A percentile compares a stretch with the other conserved stretches of the same genome.
phyloP scores from a whole-genome alignment of 2,329 filamentous ascomycete species.

The Cercospora berteroae region DNA sequence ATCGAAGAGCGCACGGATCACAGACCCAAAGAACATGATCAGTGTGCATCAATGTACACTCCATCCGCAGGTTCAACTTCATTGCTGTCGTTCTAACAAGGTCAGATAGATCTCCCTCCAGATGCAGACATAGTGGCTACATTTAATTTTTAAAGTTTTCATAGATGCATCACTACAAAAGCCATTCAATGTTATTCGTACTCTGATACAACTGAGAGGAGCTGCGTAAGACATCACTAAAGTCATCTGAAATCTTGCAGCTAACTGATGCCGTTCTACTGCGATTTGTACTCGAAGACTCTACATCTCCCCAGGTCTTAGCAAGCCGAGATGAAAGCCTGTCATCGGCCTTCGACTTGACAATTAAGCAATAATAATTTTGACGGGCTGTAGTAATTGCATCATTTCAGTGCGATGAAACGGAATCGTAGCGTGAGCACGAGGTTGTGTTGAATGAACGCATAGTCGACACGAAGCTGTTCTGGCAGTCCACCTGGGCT shows the following conservation, averaged over 20 bases:
- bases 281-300: neutral
- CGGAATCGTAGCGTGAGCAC: neutral
- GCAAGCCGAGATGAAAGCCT: neutral
- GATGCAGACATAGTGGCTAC: neutral
- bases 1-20: neutral
- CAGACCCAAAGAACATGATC: neutral
- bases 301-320: neutral
- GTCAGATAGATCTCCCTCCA: neutral
- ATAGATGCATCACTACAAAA: neutral
- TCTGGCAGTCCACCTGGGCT: neutral
- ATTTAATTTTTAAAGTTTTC: neutral
- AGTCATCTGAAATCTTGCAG: neutral
- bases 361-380: neutral
- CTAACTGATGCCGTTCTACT: neutral
- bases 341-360: neutral
- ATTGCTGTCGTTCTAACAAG: neutral
- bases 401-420: neutral
- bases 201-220: neutral
- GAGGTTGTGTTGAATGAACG: neutral
- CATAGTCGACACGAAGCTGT: neutral
- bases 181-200: neutral
- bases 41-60: neutral
- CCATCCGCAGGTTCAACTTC: neutral
- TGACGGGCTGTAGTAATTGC: neutral
- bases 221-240: neutral